These are phyloP conservation scores for Phaseolus lunatus DNA, from an alignment of 306 rosid genomes.

Conservation along the genomic window DNA sequence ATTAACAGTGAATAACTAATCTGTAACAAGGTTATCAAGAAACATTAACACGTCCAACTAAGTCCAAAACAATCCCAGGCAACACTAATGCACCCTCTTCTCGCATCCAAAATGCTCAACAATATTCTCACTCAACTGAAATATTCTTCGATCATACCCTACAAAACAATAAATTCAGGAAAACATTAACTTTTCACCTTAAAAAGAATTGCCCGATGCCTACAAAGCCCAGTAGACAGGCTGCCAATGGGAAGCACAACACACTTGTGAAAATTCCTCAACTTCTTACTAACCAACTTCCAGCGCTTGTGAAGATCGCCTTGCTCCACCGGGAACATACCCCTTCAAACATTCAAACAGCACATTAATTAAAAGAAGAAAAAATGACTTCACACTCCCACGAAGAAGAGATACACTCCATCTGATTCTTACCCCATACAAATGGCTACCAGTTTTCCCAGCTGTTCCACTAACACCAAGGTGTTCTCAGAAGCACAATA, in stretches of 20 bases:
- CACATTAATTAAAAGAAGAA: not conserved
- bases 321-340: constrained; percentile 80
- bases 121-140: not conserved
- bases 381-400: not conserved
- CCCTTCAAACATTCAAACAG: constrained; percentile 62
- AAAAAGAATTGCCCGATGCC: constrained; percentile 98
- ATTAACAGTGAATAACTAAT: not conserved
- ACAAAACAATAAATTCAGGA: constrained; percentile 1
- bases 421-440: constrained; percentile 78
- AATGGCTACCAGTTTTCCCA: constrained; percentile 93
- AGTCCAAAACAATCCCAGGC: constrained; percentile 6
- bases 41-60: constrained; percentile 19
- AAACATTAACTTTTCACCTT: constrained; percentile 63
- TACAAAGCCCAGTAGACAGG: constrained; percentile 86
- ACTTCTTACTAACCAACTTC: constrained; percentile 81
- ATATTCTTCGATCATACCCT: not conserved
- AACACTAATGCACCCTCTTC: constrained; percentile 28
- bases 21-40: constrained; percentile 20
- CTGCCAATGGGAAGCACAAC: constrained; percentile 90
- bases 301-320: constrained; percentile 85
- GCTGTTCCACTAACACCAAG: constrained; percentile 76
- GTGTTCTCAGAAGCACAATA: constrained; percentile 74
- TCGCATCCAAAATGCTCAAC: not conserved
- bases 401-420: not conserved
- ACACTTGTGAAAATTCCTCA: constrained; percentile 80